Base-by-base conservation (phyloP, 768 basidiomycete species). In the Gloeophyllum trabeum region DNA sequence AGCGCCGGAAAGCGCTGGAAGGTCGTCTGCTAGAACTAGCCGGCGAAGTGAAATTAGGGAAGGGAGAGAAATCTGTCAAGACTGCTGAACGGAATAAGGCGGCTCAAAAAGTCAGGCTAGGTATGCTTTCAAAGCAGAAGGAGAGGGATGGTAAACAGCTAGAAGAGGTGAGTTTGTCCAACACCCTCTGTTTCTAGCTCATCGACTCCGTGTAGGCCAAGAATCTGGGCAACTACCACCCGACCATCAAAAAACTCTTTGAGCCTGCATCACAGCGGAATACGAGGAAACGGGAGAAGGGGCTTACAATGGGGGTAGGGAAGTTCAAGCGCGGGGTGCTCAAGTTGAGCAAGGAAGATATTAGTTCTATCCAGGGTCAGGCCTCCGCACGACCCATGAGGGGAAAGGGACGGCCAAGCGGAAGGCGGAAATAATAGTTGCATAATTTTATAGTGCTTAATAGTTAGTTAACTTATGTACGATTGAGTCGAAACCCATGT, bases 161-260 rank as follows among this genome's bases (percentile, higher is more conserved):
- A 5, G 78, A 84, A 54, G 81, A 88, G 76, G 88, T 87, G 34
- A 34, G 56, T 51, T 3, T n/a, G n/a, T 14, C 41, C 32, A 39
- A 2, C 47, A 43, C 23, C 16, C 32, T n/a, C n/a, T 47, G 12
- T 19, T 22, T 3, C 5, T 37, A 35, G 28, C 28, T 41, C 43
- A 22, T 50, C 48, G 37, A 48, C 42, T 25, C 5, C 44, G 26
- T 45, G 10, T 43, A 91, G 88, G 85, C 86, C 4, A 91, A 89
- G 61, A 73, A 83, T 48, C 47, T 85, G 46, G 88, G 88, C 14
- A 90, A 88, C 56, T 91, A 89, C 55, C 86, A 91, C 50, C 86
- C 83, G 28, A 65, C 70, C 3, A 62, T 90, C 42, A 91, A 88
- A 57, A 76, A 71, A 45, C 48, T 81, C 5, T 86, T 79, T 51